Conservation (phyloP, 106 monocot species). For the Dioscorea zingiberensis region DNA sequence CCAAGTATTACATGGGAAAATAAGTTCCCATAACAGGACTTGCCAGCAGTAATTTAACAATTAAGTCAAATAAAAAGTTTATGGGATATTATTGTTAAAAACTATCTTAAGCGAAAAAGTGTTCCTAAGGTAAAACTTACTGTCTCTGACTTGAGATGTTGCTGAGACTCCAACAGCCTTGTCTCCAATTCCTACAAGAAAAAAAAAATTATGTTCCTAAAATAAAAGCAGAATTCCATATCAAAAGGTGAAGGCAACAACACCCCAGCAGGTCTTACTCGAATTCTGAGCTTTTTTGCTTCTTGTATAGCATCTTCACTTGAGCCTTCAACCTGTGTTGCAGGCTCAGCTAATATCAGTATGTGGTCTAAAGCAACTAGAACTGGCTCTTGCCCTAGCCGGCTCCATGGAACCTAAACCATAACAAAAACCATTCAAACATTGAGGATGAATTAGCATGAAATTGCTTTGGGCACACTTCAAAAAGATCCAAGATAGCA, state of each 20-base stretch:
- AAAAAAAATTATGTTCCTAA: too few relatives aligned
- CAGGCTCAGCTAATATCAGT: conserved; percentile 85
- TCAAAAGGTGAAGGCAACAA: too few relatives aligned
- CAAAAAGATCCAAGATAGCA: conserved; percentile 1
- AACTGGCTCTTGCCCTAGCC: conserved; percentile 94
- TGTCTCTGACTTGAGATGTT: conserved; percentile 82
- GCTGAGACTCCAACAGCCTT: conserved; percentile 68
- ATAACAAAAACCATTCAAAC: too few relatives aligned
- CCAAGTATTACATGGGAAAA: too few relatives aligned
- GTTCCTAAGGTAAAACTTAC: conserved; percentile 14
- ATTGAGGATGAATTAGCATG: neutral
- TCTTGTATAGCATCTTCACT: conserved; percentile 90
- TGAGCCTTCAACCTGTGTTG: conserved; percentile 76
- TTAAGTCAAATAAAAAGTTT: too few relatives aligned
- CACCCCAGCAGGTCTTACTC: conserved; percentile 21
- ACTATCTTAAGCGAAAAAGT: too few relatives aligned
- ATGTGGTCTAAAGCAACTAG: conserved; percentile 87
- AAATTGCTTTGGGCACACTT: neutral
- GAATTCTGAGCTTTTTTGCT: conserved; percentile 69
- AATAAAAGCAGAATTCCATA: too few relatives aligned
- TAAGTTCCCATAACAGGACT: too few relatives aligned
- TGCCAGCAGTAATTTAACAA: too few relatives aligned
- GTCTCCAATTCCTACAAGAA: conserved; percentile 67
- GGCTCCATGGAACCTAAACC: conserved; percentile 92
- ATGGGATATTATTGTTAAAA: too few relatives aligned